These are phyloP conservation scores for Xylariaceae sp. DNA, from an alignment of 2,329 filamentous ascomycete genomes.

Conservation along the genomic window DNA sequence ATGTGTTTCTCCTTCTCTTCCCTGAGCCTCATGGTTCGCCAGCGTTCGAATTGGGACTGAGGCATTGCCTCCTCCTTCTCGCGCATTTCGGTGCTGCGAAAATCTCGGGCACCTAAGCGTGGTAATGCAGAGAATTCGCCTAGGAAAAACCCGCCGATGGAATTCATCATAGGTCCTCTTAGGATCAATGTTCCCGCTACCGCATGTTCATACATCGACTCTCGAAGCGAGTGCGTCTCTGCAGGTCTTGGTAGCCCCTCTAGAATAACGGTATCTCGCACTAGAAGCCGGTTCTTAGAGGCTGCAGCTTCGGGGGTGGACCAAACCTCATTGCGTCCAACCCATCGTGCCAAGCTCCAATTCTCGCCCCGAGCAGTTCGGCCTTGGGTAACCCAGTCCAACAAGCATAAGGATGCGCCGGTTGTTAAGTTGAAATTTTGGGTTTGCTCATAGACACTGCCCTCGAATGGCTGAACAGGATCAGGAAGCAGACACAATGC, in stretches of 20 bases:
- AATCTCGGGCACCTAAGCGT: conserved; percentile 81
- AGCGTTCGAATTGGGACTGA: conserved; percentile 49
- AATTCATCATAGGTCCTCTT: conserved; percentile 69
- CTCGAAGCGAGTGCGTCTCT: conserved; percentile 47
- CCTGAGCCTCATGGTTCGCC: conserved; percentile 58
- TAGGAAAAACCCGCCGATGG: conserved; percentile 74
- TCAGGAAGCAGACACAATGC: conserved; percentile 77
- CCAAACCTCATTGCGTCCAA: conserved; percentile 89
- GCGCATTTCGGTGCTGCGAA: conserved; percentile 55
- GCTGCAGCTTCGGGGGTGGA: conserved; percentile 38
- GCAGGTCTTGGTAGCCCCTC: conserved; percentile 54
- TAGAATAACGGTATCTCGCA: conserved; percentile 84
- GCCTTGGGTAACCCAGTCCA: conserved; percentile 95
- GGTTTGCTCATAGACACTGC: conserved; percentile 80
- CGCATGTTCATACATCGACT: conserved; percentile 73
- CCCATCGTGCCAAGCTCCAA: conserved; percentile 82
- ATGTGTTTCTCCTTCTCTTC: conserved; percentile 64
- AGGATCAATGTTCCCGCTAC: conserved; percentile 86
- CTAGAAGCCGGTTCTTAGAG: conserved; percentile 61
- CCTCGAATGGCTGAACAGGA: conserved; percentile 87
- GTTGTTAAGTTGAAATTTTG: conserved; percentile 72
- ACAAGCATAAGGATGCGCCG: conserved; percentile 69
- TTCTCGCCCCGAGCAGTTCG: conserved; percentile 82
- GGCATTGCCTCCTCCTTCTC: conserved; percentile 45
- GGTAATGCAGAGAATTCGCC: conserved; percentile 77